These are phyloP conservation scores for Ceratocystis diversiconidia DNA, from an alignment of 2,329 filamentous ascomycete species.

Conservation along the genomic window DNA sequence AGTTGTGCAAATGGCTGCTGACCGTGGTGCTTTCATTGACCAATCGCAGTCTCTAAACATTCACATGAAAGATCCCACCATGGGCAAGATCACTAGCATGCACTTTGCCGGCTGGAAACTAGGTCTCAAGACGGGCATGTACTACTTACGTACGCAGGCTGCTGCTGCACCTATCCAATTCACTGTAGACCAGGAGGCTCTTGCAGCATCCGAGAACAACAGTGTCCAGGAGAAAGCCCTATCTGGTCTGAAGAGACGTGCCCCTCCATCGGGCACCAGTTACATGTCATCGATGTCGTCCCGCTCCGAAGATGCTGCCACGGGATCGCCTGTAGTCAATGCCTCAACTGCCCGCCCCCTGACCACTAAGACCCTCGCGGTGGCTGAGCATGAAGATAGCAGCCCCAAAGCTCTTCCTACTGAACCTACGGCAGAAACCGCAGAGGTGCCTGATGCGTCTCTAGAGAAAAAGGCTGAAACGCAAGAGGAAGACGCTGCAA, in stretches of 20 bases:
- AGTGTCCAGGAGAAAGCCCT: slow-evolving; percentile 44
- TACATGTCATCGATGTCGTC: slow-evolving; percentile 45
- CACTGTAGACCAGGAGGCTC: slow-evolving; percentile 91
- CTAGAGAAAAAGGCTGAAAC: slow-evolving; percentile 35
- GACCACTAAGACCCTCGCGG: slow-evolving; percentile 56
- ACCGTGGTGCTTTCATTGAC: slow-evolving; percentile 96
- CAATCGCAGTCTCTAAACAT: slow-evolving; percentile 99
- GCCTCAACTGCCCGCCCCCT: slow-evolving; percentile 47
- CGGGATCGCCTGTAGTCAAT: slow-evolving; percentile 37
- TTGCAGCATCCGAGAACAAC: slow-evolving; percentile 74
- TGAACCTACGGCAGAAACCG: slow-evolving; percentile 51
- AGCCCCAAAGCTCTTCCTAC: slow-evolving; percentile 65
- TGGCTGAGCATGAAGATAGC: slow-evolving; percentile 42
- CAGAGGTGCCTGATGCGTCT: slow-evolving; percentile 48
- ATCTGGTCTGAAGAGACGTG: slow-evolving; percentile 53
- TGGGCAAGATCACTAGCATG: slow-evolving; percentile 99
- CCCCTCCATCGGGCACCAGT: slow-evolving; percentile 37
- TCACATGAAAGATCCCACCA: slow-evolving; percentile 96
- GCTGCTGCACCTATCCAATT: slow-evolving; percentile 96
- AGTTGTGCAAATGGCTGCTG: slow-evolving; percentile 94
- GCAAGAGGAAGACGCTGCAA: slow-evolving; percentile 61
- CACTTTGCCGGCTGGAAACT: slow-evolving; percentile 99
- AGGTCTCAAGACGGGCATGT: slow-evolving; percentile 99
- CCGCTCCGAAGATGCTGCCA: slow-evolving; percentile 50
- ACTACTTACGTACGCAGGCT: slow-evolving; percentile 97